A percentile compares a stretch with the other conserved stretches of the same genome.
phyloP scores from a whole-genome alignment of 495 filamentous ascomycete species.

The Aspergillus affinis region DNA sequence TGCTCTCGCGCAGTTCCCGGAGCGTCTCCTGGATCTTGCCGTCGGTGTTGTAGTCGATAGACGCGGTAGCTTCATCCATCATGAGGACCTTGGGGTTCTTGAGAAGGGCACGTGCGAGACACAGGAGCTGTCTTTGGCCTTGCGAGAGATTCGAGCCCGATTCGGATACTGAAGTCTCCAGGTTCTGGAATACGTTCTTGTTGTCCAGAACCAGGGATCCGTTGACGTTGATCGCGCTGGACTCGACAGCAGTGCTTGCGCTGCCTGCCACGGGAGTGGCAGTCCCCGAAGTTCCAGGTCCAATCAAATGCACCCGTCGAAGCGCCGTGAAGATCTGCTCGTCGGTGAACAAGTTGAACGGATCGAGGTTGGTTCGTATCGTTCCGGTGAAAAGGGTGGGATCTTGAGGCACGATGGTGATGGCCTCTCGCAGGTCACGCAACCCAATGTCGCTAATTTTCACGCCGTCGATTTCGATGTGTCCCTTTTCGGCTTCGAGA shows the following conservation, averaged over 20 bases:
- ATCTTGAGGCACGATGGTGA: constrained; percentile 98
- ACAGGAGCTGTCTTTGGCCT: constrained; percentile 93
- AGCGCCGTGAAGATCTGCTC: constrained; percentile 87
- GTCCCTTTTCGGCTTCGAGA: constrained; percentile 88
- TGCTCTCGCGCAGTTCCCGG: constrained; percentile 78
- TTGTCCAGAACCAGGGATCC: constrained; percentile 59
- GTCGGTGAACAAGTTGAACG: constrained; percentile 87
- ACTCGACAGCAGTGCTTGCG: constrained; percentile 30
- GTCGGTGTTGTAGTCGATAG: constrained; percentile 96
- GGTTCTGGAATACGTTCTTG: constrained; percentile 91
- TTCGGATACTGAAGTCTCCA: constrained; percentile 81
- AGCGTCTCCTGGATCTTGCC: constrained; percentile 95
- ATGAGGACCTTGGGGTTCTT: constrained; percentile 89
- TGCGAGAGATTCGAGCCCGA: constrained; percentile 96
- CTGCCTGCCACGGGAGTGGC: constrained; percentile 43
- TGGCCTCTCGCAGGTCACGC: constrained; percentile 84
- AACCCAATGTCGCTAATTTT: constrained; percentile 88
- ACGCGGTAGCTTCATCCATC: constrained; percentile 99
- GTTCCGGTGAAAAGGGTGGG: constrained; percentile 97
- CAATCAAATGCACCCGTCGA: constrained; percentile 87
- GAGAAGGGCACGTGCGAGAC: constrained; percentile 89
- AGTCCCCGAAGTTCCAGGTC: constrained; percentile 50
- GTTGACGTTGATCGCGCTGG: constrained; percentile 26
- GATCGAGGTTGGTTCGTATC: constrained; percentile 92
- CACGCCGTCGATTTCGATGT: constrained; percentile 86